These are phyloP conservation scores for Dillenia suffruticosa DNA, from an alignment of 164 flowering plant genomes.

Conservation along the genomic window DNA sequence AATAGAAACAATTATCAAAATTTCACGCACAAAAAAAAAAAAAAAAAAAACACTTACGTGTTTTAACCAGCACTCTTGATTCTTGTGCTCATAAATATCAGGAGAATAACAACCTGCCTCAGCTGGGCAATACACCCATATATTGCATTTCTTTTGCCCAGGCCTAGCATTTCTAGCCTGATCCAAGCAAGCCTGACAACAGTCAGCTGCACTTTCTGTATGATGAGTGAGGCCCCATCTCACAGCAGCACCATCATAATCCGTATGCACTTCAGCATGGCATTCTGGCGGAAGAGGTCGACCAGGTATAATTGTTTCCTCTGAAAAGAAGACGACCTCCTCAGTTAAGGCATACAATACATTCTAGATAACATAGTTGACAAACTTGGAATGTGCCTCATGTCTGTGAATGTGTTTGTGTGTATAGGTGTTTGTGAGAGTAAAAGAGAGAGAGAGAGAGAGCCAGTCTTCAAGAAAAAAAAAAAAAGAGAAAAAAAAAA, in stretches of 20 bases:
- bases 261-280: slow-evolving; percentile 77
- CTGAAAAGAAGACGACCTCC: slow-evolving; percentile 30
- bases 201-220: slow-evolving; percentile 95
- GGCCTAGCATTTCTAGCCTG: slow-evolving; percentile 79
- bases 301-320: slow-evolving; percentile 70
- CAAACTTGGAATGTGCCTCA: no score
- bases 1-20: not conserved
- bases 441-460: no score
- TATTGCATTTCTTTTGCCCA: slow-evolving; percentile 78
- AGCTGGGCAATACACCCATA: slow-evolving; percentile 98
- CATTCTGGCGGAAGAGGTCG: slow-evolving; percentile 80
- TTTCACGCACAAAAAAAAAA: not conserved
- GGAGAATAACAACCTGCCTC: slow-evolving; percentile 91
- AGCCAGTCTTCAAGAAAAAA: no score
- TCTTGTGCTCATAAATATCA: slow-evolving; percentile 85
- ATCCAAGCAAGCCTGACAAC: slow-evolving; percentile 97
- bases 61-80: slow-evolving; percentile 96
- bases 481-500: no score
- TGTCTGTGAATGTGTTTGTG: no score
- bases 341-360: not conserved
- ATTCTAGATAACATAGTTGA: no score
- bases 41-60: slow-evolving; percentile 43
- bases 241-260: slow-evolving; percentile 90
- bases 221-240: slow-evolving; percentile 97
- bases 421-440: no score